phyloP scores from a whole-genome alignment of 2,329 filamentous ascomycete genomes.

The Dendryphion nanum region DNA sequence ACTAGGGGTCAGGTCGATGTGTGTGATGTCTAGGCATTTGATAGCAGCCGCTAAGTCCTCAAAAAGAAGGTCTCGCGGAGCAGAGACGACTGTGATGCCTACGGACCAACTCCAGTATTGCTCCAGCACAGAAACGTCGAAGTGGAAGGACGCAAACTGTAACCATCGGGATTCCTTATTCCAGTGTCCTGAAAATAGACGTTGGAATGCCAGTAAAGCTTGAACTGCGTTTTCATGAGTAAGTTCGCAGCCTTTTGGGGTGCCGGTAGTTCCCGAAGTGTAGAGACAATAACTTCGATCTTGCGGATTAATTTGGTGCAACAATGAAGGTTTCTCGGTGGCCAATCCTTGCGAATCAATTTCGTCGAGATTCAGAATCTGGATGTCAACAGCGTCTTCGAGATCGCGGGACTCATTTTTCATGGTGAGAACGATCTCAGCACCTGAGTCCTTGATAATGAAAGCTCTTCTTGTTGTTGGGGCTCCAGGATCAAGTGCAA shows the following conservation, averaged over 20 bases:
- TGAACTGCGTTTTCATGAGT: conserved; percentile 88
- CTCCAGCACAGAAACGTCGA: conserved; percentile 89
- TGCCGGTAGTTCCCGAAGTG: conserved; percentile 83
- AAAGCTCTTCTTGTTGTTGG: conserved; percentile 73
- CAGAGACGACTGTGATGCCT: conserved; percentile 79
- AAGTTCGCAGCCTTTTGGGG: conserved; percentile 83
- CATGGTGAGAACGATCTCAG: conserved; percentile 62
- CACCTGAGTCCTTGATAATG: conserved; percentile 71
- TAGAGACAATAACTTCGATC: conserved; percentile 81
- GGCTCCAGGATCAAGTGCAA: conserved; percentile 75
- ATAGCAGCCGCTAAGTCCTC: conserved; percentile 78
- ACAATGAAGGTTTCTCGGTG: conserved; percentile 27
- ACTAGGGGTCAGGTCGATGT: conserved; percentile 89
- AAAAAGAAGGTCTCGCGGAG: conserved; percentile 79
- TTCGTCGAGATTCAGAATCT: conserved; percentile 50
- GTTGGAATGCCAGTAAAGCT: conserved; percentile 81
- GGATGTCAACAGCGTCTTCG: conserved; percentile 25
- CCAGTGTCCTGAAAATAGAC: conserved; percentile 76
- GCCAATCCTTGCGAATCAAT: conserved; percentile 34
- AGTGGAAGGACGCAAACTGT: conserved; percentile 92
- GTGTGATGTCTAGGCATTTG: conserved; percentile 71
- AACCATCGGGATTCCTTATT: conserved; percentile 73
- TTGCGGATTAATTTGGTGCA: conserved; percentile 39
- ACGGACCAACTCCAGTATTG: conserved; percentile 97
- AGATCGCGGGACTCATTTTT: conserved; percentile 44